Conservation (phyloP, 108 stramenopile species). For the Cyclostephanos tholiformis region DNA sequence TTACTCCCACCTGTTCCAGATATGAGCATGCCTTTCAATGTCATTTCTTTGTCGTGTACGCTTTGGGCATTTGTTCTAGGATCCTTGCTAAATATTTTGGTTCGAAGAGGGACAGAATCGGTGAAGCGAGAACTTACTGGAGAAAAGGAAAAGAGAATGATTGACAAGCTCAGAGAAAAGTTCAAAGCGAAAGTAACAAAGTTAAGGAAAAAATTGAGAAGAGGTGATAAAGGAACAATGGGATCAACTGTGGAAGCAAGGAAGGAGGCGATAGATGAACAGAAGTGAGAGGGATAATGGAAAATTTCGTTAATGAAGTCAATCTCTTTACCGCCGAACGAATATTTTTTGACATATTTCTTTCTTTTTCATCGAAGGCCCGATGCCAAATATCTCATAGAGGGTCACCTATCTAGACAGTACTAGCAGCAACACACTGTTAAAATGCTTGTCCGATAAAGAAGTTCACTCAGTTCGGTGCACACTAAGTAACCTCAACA, state of each 20-base stretch:
- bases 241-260: slow-evolving; percentile 1
- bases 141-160: slow-evolving; percentile 44
- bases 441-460: too few relatives aligned
- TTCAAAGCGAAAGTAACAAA: slow-evolving; percentile 20
- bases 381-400: too few relatives aligned
- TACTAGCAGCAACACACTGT: too few relatives aligned
- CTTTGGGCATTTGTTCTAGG: slow-evolving; percentile 88
- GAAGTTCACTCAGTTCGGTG: too few relatives aligned
- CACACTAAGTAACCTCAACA: too few relatives aligned
- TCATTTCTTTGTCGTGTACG: slow-evolving; percentile 85
- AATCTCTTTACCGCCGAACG: too few relatives aligned
- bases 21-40: slow-evolving; percentile 97
- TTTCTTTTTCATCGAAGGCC: too few relatives aligned
- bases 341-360: too few relatives aligned
- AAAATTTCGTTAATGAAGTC: too few relatives aligned
- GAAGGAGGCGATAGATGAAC: neutral
- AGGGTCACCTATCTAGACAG: too few relatives aligned
- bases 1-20: slow-evolving; percentile 87
- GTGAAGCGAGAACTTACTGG: slow-evolving; percentile 60
- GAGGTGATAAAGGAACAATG: slow-evolving; percentile 3
- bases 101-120: slow-evolving; percentile 67
- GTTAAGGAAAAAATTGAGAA: slow-evolving; percentile 43
- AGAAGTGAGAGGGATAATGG: neutral
- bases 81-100: slow-evolving; percentile 76
- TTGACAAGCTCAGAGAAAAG: slow-evolving; percentile 42